phyloP scores from a whole-genome alignment of 169 alveolate genomes.

The Eimeria brunetti region DNA sequence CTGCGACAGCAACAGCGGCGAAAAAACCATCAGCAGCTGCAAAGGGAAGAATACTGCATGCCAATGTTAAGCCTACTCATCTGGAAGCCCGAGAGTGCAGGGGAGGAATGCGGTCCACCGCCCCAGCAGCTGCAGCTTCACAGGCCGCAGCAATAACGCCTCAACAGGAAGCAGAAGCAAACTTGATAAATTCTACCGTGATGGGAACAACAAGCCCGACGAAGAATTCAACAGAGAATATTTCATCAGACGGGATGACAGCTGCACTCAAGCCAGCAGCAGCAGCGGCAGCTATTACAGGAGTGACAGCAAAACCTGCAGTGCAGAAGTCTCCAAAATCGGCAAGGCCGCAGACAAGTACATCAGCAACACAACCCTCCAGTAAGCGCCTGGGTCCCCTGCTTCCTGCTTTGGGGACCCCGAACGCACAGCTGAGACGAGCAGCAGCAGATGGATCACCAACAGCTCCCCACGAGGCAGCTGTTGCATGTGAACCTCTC shows the following conservation, averaged over 20 bases:
- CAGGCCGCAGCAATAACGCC: not conserved
- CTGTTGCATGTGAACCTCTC: not conserved
- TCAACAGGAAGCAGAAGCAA: not conserved
- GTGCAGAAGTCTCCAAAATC: not conserved
- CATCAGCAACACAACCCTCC: not conserved
- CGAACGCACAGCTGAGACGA: constrained; percentile 1
- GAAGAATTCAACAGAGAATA: not conserved
- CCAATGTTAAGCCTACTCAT: not conserved
- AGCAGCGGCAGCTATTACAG: not conserved
- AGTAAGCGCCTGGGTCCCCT: constrained; percentile 42
- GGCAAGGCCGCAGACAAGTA: not conserved
- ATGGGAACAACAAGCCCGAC: not conserved
- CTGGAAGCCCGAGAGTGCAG: constrained; percentile 2
- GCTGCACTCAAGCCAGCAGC: not conserved
- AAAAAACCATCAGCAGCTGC: not conserved
- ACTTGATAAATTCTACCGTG: not conserved
- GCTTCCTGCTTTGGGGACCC: constrained; percentile 40
- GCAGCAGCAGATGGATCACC: constrained; percentile 27
- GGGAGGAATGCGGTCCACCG: not conserved
- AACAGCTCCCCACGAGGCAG: not conserved
- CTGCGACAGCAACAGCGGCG: not conserved
- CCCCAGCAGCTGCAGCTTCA: not conserved
- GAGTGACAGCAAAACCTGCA: not conserved
- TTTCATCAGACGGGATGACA: not conserved
- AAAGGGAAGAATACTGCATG: not conserved